Base-by-base conservation (phyloP, 371 early-diverging fungal genomes). In the Funneliformis caledonium region DNA sequence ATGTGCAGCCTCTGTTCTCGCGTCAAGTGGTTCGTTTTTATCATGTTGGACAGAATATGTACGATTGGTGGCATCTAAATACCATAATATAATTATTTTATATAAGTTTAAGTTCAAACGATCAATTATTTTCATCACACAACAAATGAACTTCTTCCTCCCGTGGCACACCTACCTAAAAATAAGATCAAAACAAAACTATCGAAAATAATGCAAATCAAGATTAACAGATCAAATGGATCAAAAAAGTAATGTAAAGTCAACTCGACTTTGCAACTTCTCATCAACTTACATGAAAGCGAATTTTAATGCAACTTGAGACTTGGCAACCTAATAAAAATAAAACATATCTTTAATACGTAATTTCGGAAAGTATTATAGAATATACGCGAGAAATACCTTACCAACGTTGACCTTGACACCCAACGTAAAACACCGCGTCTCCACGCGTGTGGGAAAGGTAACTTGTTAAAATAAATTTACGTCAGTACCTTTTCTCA, bases 21-120 rank as follows among this genome's bases (percentile, higher is more conserved):
- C 84, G 61, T 88, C 89, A 64, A 83, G 84, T 26, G 82, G 79
- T 5, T 62, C 45, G 33, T 80, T 84, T 84, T 83, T 88, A 79
- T 72, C 84, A 62, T 70, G 86, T 14, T 85, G 85, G 31, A 90
- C 89, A 82, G 88, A 88, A 76, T 88, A 87, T 72, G 93, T 90
- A 48, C 93, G 91, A 82, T 93, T 92, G 48, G 93, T 85, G 16
- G 94, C 88, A 85, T 94, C 94, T 90, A 82, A 14, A 31, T 68
- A 79, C 31, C 19, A 33, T 9, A 50, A 43, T 16, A 14, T n/a
- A 12, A 42, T 67, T 26, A 60, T 14, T 33, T 31, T 60, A 69
- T 50, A 37, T 22, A 42, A 50, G 42, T 47, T 26, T 26, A 26
- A 26, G 26, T 26, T 26, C 26, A 26, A 26, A 26, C 26, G 26